Percentiles rank a stretch among this genome's conserved stretches.
These are phyloP conservation scores for Clavispora phyllophila DNA, from an alignment of 805 yeast species.

Conservation along the genomic window DNA sequence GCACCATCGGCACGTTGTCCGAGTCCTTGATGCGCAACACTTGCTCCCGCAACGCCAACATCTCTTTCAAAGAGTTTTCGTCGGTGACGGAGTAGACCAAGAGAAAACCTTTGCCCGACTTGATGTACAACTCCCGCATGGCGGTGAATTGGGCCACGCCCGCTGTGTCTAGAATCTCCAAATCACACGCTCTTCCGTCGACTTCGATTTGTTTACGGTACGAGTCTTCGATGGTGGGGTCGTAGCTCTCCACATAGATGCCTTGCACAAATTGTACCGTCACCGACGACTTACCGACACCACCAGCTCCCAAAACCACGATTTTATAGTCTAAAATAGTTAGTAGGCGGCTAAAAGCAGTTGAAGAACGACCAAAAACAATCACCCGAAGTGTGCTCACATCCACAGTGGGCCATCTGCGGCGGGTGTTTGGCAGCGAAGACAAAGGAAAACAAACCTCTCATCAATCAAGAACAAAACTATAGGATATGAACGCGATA, in stretches of 20 bases:
- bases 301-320: constrained; percentile 94
- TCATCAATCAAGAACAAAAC: constrained; percentile 4
- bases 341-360: constrained; percentile 1
- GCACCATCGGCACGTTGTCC: constrained; percentile 76
- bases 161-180: constrained; percentile 65
- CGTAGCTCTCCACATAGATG: constrained; percentile 84
- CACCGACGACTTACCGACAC: constrained; percentile 92
- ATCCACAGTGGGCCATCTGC: too few species aligned
- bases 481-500: background rate
- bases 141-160: constrained; percentile 88
- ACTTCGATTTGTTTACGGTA: constrained; percentile 84
- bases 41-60: constrained; percentile 75
- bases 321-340: constrained; percentile 66
- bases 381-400: too few species aligned
- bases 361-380: too few species aligned
- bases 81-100: constrained; percentile 58
- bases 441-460: constrained; percentile 13
- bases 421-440: too few species aligned
- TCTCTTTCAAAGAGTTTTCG: constrained; percentile 65
- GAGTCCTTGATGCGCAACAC: constrained; percentile 79
- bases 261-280: constrained; percentile 92
- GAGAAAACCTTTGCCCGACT: constrained; percentile 74
- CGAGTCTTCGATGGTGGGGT: constrained; percentile 96
- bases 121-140: constrained; percentile 84
- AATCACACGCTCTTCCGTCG: constrained; percentile 80